Percentiles rank a stretch among this genome's conserved stretches.
Conservation (phyloP, 164 flowering plant genomes). For the Sedum album region DNA sequence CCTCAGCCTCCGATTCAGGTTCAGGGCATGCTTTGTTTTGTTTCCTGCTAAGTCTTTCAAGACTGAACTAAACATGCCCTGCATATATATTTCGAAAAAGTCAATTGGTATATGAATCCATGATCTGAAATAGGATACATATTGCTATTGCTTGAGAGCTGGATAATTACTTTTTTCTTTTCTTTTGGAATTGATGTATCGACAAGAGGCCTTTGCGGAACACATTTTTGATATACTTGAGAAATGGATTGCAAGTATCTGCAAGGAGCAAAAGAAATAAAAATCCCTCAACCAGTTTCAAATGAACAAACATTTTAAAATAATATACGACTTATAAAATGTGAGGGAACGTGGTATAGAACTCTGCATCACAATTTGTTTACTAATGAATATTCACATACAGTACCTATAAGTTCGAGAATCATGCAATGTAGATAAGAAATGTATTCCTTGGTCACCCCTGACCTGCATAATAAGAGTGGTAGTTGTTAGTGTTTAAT, state of each 20-base stretch:
- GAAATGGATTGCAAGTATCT: constrained; percentile 48
- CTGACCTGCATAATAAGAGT: constrained; percentile 43
- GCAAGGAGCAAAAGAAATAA: neutral
- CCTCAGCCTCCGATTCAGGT: constrained; percentile 34
- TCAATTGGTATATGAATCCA: neutral
- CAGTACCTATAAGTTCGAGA: constrained; percentile 56
- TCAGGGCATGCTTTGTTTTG: constrained; percentile 35
- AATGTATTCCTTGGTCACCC: constrained; percentile 64
- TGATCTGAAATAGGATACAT: neutral
- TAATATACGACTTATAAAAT: no score
- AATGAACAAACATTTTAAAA: no score
- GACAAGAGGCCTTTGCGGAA: constrained; percentile 20
- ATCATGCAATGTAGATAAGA: constrained; percentile 42
- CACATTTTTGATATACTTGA: constrained; percentile 44
- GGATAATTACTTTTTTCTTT: constrained; percentile 60
- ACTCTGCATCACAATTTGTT: neutral
- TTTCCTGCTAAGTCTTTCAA: constrained; percentile 44
- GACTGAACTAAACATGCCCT: constrained; percentile 69
- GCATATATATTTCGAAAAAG: constrained; percentile 3
- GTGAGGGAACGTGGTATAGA: neutral
- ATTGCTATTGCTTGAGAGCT: neutral
- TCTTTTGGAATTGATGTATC: constrained; percentile 39
- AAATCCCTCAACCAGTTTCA: no score
- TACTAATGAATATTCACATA: neutral
- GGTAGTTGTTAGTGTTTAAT: neutral